Evolutionary conservation across 208 protist species (phyloP).

Genomic region (Trypanosoma platydactyli): DNA sequence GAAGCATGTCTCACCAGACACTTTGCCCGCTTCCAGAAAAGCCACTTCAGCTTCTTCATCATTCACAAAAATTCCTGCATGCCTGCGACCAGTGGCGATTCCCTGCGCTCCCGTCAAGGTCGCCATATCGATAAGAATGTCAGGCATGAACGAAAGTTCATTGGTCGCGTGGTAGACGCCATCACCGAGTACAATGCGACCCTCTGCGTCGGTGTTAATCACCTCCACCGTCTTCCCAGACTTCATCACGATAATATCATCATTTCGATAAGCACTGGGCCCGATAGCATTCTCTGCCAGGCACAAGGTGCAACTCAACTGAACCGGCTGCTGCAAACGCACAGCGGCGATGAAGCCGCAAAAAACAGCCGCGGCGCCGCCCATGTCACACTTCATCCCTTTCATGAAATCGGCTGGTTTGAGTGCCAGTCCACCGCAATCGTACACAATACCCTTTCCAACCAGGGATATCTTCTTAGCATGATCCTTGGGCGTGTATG

Average conservation of each 20-base stretch:
- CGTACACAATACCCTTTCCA: conserved; percentile 90
- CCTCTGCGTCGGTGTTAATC: conserved; percentile 91
- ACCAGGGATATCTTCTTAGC: conserved; percentile 60
- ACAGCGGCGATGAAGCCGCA: conserved; percentile 75
- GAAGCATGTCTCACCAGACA: conserved; percentile 73
- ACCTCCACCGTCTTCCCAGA: conserved; percentile 88
- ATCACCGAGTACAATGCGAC: conserved; percentile 86
- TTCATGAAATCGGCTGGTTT: conserved; percentile 77
- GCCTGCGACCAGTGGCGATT: conserved; percentile 71
- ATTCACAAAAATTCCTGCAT: conserved; percentile 81
- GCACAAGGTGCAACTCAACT: conserved; percentile 78
- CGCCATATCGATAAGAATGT: conserved; percentile 86
- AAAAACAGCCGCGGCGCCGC: conserved; percentile 77
- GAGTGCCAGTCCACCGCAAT: conserved; percentile 84
- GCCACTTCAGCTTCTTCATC: conserved; percentile 51
- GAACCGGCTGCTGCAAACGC: conserved; percentile 35
- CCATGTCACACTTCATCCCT: conserved; percentile 92
- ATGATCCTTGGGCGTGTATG: conserved; percentile 48
- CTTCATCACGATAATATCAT: conserved; percentile 85
- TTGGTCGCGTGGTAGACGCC: conserved; percentile 81
- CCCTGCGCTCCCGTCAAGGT: conserved; percentile 92
- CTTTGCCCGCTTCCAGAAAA: conserved; percentile 50
- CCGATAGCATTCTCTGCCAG: conserved; percentile 88
- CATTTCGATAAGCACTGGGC: conserved; percentile 65
- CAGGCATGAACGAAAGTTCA: conserved; percentile 67